Conservation (phyloP, 495 filamentous ascomycete species). For the Terfezia claveryi region DNA sequence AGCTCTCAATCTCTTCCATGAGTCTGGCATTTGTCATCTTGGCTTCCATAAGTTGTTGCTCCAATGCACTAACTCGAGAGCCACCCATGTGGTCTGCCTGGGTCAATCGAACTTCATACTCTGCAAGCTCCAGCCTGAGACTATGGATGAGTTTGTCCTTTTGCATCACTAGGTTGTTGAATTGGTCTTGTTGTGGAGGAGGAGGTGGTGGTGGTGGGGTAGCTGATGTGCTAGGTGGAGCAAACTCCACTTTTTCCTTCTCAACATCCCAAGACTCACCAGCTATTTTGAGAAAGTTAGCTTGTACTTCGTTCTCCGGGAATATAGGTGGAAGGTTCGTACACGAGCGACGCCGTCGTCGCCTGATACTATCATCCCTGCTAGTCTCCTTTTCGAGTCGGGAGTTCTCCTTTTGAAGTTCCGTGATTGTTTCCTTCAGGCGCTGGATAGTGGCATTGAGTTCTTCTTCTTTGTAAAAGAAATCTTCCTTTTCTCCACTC, state of each 20-base stretch:
- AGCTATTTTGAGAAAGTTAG: neutral
- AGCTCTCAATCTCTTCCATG: slow-evolving; percentile 98
- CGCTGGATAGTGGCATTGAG: slow-evolving; percentile 72
- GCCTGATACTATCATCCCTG: no score
- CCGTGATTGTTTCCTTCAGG: slow-evolving; percentile 64
- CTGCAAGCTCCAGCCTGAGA: slow-evolving; percentile 72
- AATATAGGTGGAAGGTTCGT: neutral
- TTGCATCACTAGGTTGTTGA: slow-evolving; percentile 68
- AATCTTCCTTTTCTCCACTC: slow-evolving; percentile 78
- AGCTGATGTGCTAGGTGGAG: neutral
- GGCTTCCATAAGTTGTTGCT: slow-evolving; percentile 67
- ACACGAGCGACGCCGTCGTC: neutral
- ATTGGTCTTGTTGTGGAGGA: slow-evolving; percentile 39
- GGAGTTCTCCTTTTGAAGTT: slow-evolving; percentile 18
- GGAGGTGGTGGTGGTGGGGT: slow-evolving; percentile 24
- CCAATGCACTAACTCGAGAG: slow-evolving; percentile 61
- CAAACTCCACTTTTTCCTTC: neutral
- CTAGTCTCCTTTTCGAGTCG: slow-evolving; percentile 3
- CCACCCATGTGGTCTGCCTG: slow-evolving; percentile 86
- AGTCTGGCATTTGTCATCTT: slow-evolving; percentile 84
- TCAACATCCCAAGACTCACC: neutral
- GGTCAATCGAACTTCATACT: slow-evolving; percentile 84
- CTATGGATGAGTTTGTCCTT: slow-evolving; percentile 94
- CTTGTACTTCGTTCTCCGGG: neutral
- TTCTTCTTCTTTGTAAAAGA: slow-evolving; percentile 61